Base-by-base conservation (phyloP, 768 basidiomycete species). In the Krasilnikovozyma curviuscula region DNA sequence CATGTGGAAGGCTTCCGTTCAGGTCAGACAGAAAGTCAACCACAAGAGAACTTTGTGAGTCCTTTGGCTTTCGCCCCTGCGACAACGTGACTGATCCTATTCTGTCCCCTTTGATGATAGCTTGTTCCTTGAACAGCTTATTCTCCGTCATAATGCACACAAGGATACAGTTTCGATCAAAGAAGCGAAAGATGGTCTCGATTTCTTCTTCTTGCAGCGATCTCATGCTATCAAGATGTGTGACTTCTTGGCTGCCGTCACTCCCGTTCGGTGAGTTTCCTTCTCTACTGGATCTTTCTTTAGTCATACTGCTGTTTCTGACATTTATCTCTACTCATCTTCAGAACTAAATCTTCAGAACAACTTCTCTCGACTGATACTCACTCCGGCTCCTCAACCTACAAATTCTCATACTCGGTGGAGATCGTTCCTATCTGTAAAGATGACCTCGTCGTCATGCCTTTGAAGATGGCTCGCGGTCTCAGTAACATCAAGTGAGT, bases 11-110 rank as follows among this genome's bases (percentile, higher is more conserved):
- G 86, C 91, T 1, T 72, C 86, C 31, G 89, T 98, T 1, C 93
- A 97, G 69, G 86, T 97, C n/a, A 79, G 93, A 39, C 93, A 98
- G 63, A 97, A 98, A 66, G 93, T 97, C 35, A 72, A 85, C 4
- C 93, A 98, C 64, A 98, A 98, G 67, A 78, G 93, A 49, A 97
- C 93, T 1, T 98, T 98, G n/a, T n/a, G n/a, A n/a, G n/a, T n/a
- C n/a, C n/a, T n/a, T n/a, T n/a, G n/a, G n/a, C n/a, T n/a, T n/a
- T n/a, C n/a, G n/a, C n/a, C n/a, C n/a, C n/a, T n/a, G n/a, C n/a
- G n/a, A n/a, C n/a, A n/a, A n/a, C n/a, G n/a, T n/a, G n/a, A n/a
- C n/a, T n/a, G n/a, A n/a, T n/a, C n/a, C n/a, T n/a, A n/a, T n/a
- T n/a, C n/a, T n/a, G n/a, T n/a, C n/a, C n/a, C n/a, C n/a, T n/a